Conservation (phyloP, 192 early-diverging fungal species). For the Coemansia sp. region DNA sequence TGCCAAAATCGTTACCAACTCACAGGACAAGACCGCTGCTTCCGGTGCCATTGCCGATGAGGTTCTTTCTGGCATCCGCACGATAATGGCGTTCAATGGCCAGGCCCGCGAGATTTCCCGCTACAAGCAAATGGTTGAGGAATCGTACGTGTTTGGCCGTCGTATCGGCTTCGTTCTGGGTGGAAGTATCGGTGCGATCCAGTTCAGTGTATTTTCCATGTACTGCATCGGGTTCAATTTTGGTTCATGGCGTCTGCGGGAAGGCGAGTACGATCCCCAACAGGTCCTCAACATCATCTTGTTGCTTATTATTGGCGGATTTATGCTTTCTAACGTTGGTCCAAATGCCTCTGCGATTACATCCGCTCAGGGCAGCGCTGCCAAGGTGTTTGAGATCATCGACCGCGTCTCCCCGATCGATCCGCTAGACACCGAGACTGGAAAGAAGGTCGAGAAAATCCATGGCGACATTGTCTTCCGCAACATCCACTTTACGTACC, state of each 20-base stretch:
- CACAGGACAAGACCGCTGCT: conserved; percentile 69
- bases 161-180: conserved; percentile 64
- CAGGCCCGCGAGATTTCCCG: conserved; percentile 66
- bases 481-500: conserved; percentile 83
- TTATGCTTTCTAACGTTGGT: conserved; percentile 63
- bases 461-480: conserved; percentile 69
- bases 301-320: conserved; percentile 78
- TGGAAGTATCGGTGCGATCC: conserved; percentile 66
- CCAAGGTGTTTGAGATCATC: conserved; percentile 75
- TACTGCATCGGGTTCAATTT: conserved; percentile 82
- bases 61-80: conserved; percentile 78
- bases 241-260: conserved; percentile 59
- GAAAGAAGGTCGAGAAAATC: conserved; percentile 45
- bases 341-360: conserved; percentile 74
- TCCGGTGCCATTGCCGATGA: conserved; percentile 86
- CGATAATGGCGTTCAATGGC: conserved; percentile 78
- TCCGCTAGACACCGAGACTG: conserved; percentile 37
- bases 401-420: conserved; percentile 81
- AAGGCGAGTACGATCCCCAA: conserved; percentile 37
- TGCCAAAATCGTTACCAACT: conserved; percentile 41
- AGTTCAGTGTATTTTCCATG: conserved; percentile 69
- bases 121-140: conserved; percentile 64
- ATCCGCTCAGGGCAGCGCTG: conserved; percentile 74
- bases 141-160: conserved; percentile 63
- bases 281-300: conserved; percentile 80